A percentile compares a stretch with the other conserved stretches of the same genome.
phyloP scores from a whole-genome alignment of 2,329 filamentous ascomycete species.

The Endoconidiophora laricicola region DNA sequence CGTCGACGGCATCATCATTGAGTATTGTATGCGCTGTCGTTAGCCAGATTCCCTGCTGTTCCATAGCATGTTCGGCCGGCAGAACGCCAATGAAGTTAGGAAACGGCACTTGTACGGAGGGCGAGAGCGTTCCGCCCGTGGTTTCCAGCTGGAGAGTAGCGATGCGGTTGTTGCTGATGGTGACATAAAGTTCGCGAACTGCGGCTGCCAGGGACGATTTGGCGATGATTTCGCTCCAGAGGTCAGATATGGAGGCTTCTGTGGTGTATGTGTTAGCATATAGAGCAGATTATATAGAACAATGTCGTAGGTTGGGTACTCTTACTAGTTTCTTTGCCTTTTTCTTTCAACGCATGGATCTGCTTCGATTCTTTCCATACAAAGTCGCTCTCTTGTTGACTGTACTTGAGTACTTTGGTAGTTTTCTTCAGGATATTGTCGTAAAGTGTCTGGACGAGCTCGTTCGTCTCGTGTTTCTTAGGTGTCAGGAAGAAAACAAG shows the following conservation, averaged over 20 bases:
- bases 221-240: slow-evolving; percentile 56
- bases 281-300: background rate
- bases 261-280: slow-evolving; percentile 10
- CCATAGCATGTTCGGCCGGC: slow-evolving; percentile 48
- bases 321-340: slow-evolving; percentile 52
- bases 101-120: slow-evolving; percentile 47
- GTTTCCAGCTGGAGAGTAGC: slow-evolving; percentile 65
- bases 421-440: slow-evolving; percentile 81
- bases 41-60: slow-evolving; percentile 64
- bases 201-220: slow-evolving; percentile 66
- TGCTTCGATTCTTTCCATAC: slow-evolving; percentile 81
- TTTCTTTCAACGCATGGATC: slow-evolving; percentile 67
- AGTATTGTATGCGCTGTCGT: slow-evolving; percentile 69
- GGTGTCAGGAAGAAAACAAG: slow-evolving; percentile 83
- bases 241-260: slow-evolving; percentile 42
- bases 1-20: slow-evolving; percentile 47
- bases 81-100: slow-evolving; percentile 58
- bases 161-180: slow-evolving; percentile 71
- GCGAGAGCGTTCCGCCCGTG: slow-evolving; percentile 37
- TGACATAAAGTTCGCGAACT: slow-evolving; percentile 65
- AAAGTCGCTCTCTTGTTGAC: slow-evolving; percentile 77
- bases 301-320: slow-evolving; percentile 11
- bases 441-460: slow-evolving; percentile 61
- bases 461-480: slow-evolving; percentile 58
- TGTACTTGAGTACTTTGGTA: slow-evolving; percentile 81